phyloP scores from a whole-genome alignment of 495 filamentous ascomycete genomes.

The Talaromyces ruber region DNA sequence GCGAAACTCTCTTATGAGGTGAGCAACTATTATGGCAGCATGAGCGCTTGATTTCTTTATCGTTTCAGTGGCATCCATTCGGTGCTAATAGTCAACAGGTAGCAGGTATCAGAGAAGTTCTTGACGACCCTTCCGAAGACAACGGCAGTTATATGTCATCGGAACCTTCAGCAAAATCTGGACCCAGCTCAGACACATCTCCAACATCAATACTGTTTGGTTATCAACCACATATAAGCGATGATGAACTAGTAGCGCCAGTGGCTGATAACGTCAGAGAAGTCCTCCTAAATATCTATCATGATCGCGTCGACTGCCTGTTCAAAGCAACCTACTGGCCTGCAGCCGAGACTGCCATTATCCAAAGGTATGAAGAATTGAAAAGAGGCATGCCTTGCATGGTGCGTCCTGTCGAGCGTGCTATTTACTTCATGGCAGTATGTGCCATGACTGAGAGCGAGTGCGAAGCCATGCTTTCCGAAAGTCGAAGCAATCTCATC shows the following conservation, averaged over 20 bases:
- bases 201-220: background rate
- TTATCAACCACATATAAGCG: background rate
- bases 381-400: background rate
- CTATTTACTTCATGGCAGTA: conserved; percentile 43
- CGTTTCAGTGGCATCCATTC: background rate
- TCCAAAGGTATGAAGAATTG: background rate
- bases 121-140: background rate
- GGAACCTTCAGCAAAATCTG: background rate
- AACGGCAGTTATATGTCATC: background rate
- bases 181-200: background rate
- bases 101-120: background rate
- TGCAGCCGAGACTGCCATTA: background rate
- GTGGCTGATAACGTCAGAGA: background rate
- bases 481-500: conserved; percentile 28
- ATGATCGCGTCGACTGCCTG: background rate
- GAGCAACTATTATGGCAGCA: background rate
- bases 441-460: conserved; percentile 33
- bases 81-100: background rate
- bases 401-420: conserved; percentile 27
- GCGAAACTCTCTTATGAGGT: background rate
- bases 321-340: background rate
- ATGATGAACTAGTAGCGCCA: background rate
- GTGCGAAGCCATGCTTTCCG: conserved; percentile 28
- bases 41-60: too few relatives aligned
- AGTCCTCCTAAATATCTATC: background rate